Evolutionary conservation across 208 protist genomes (phyloP).

Genomic region (Leishmania tarentolae): DNA sequence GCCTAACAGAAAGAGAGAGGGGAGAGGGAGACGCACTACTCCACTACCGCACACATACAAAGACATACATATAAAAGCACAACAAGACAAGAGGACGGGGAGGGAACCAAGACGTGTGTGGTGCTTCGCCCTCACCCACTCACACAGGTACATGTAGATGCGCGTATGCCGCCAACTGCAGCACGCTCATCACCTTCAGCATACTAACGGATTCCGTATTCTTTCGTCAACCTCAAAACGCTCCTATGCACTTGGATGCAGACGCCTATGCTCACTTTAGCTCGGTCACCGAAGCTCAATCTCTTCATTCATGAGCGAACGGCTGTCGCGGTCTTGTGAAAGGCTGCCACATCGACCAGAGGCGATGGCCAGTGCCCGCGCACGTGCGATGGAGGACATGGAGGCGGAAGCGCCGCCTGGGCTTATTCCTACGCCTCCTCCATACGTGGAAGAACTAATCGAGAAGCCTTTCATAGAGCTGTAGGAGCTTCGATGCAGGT

Average conservation of each 20-base stretch:
- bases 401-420: slow-evolving; percentile 10
- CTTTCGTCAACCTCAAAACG: neutral
- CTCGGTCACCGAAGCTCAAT: slow-evolving; percentile 20
- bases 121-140: neutral
- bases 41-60: neutral
- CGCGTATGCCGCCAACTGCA: neutral
- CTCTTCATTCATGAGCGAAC: slow-evolving; percentile 17
- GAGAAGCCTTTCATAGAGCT: slow-evolving; percentile 21
- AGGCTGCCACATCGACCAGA: slow-evolving; percentile 19
- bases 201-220: neutral
- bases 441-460: slow-evolving; percentile 1
- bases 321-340: slow-evolving; percentile 8
- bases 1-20: neutral
- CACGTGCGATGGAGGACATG: neutral
- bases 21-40: neutral
- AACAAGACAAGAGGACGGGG: neutral
- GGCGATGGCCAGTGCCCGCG: slow-evolving; percentile 1
- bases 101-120: neutral
- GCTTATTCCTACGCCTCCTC: neutral
- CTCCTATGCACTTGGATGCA: neutral
- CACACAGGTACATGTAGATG: neutral
- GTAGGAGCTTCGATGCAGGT: slow-evolving; percentile 21
- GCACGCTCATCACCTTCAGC: neutral
- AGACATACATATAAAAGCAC: neutral
- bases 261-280: neutral